phyloP scores from a whole-genome alignment of 2,329 filamentous ascomycete species.

The Beauveria brongniartii region DNA sequence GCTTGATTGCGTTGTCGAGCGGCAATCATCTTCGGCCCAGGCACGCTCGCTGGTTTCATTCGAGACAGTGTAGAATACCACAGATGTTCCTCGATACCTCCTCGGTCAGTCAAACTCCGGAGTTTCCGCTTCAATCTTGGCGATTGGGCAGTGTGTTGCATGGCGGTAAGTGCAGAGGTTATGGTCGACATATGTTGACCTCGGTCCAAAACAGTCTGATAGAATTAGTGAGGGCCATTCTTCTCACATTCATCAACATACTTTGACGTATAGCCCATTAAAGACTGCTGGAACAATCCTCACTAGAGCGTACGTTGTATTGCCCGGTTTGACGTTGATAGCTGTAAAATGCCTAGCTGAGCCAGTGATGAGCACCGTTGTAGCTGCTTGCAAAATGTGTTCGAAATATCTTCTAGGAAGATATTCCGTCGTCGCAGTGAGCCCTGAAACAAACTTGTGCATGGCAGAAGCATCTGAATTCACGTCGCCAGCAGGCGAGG shows the following conservation, averaged over 20 bases:
- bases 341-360: conserved; percentile 16
- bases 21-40: neutral
- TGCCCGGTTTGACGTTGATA: conserved; percentile 15
- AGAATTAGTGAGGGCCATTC: neutral
- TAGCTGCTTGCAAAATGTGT: conserved; percentile 14
- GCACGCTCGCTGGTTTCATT: neutral
- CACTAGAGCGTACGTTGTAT: conserved; percentile 17
- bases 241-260: conserved; percentile 11
- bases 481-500: neutral
- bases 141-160: conserved; percentile 26
- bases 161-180: conserved; percentile 22
- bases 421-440: neutral
- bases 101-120: conserved; percentile 6
- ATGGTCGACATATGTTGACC: conserved; percentile 22
- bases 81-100: neutral
- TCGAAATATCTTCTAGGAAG: neutral
- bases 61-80: neutral
- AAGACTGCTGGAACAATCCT: conserved; percentile 29
- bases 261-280: conserved; percentile 27
- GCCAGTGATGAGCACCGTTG: conserved; percentile 22
- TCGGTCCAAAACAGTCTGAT: conserved; percentile 20
- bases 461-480: neutral
- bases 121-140: conserved; percentile 24
- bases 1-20: neutral
- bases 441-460: neutral